A percentile compares a stretch with the other conserved stretches of the same genome.
Evolutionary conservation across 164 flowering plant genomes (phyloP).

Genomic region (Annona cherimola): DNA sequence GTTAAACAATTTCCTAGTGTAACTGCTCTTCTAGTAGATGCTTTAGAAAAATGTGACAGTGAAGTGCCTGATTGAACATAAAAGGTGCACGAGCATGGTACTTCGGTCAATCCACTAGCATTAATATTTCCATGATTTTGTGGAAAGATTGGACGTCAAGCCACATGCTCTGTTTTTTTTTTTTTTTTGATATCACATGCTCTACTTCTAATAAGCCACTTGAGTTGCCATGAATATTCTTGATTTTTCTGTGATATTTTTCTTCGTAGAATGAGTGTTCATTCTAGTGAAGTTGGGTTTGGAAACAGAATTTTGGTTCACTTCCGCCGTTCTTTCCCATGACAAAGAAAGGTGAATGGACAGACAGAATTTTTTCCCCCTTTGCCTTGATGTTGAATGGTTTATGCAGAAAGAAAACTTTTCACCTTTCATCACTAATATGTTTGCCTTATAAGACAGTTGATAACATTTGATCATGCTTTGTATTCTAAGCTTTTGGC

Average conservation of each 20-base stretch:
- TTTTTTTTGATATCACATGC: background rate
- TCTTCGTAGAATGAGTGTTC: background rate
- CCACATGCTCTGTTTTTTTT: no score
- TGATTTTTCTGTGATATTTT: background rate
- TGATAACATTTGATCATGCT: background rate
- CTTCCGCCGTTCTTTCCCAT: background rate
- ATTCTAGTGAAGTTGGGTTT: background rate
- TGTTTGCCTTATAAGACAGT: background rate
- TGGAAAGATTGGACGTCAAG: background rate
- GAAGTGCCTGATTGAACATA: background rate
- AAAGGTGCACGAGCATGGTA: background rate
- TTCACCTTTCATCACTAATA: background rate
- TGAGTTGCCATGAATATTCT: background rate
- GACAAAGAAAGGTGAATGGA: background rate
- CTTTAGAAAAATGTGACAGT: background rate
- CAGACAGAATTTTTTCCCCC: no score
- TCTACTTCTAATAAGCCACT: background rate
- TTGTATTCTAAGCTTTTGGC: background rate
- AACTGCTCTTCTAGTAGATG: background rate
- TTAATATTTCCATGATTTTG: no score
- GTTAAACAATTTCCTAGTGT: no score
- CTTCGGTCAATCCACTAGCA: background rate
- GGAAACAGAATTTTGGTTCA: background rate
- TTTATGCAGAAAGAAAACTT: background rate
- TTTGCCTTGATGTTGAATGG: background rate